These are phyloP conservation scores for Scutellaria baicalensis DNA, from an alignment of 257 asterid genomes.

Conservation along the genomic window DNA sequence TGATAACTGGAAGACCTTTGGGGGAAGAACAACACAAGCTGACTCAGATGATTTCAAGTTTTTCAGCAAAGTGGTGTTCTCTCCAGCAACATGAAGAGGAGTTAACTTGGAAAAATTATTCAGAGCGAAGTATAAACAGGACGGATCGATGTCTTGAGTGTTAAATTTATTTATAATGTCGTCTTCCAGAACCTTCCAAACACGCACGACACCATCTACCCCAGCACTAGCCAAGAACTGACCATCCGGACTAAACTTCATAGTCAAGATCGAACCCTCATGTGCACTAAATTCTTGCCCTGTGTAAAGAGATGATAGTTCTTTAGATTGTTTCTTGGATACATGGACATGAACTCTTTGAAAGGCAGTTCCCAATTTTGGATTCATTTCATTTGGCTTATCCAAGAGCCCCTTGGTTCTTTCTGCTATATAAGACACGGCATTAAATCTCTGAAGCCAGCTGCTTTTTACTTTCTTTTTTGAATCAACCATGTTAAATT, in stretches of 20 bases:
- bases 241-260: conserved; percentile 90
- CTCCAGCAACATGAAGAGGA: conserved; percentile 35
- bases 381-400: conserved; percentile 25
- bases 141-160: conserved; percentile 50
- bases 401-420: not conserved
- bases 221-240: conserved; percentile 87
- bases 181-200: conserved; percentile 77
- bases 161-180: conserved; percentile 33
- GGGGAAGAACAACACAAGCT: conserved; percentile 77
- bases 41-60: conserved; percentile 49
- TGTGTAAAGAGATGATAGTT: conserved; percentile 55
- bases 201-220: conserved; percentile 73
- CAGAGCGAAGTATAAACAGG: conserved; percentile 55
- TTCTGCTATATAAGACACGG: conserved; percentile 17
- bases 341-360: conserved; percentile 42
- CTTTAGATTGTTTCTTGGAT: conserved; percentile 44
- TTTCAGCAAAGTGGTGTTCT: conserved; percentile 28
- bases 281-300: conserved; percentile 90
- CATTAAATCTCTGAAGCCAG: conserved; percentile 54
- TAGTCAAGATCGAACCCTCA: conserved; percentile 71
- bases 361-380: conserved; percentile 11
- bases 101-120: conserved; percentile 49
- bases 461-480: conserved; percentile 36
- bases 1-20: conserved; percentile 61
- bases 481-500: conserved; percentile 11